phyloP scores from a whole-genome alignment of 257 asterid species.

The Handroanthus guayacan region DNA sequence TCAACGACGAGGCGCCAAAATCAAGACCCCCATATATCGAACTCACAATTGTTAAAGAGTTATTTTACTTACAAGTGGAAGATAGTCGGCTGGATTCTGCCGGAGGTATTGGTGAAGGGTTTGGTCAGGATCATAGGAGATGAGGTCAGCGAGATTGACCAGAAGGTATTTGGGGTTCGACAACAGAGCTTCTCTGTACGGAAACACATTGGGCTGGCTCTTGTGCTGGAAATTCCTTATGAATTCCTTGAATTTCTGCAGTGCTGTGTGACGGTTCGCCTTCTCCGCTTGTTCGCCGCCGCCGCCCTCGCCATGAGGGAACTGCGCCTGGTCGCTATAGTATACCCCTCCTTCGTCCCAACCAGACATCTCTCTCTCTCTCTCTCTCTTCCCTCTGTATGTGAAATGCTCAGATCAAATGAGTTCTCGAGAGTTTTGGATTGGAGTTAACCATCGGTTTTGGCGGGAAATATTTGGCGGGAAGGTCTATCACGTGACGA shows the following conservation, averaged over 20 bases:
- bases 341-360: conserved; percentile 93
- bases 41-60: conserved; percentile 24
- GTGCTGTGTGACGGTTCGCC: conserved; percentile 73
- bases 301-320: conserved; percentile 62
- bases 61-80: conserved; percentile 67
- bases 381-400: conserved; percentile 40
- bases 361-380: conserved; percentile 63
- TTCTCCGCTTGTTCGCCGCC: conserved; percentile 57
- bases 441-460: not conserved
- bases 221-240: conserved; percentile 81
- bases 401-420: conserved; percentile 9
- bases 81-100: conserved; percentile 86
- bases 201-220: conserved; percentile 81
- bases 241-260: conserved; percentile 92
- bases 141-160: conserved; percentile 82
- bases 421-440: conserved; percentile 29
- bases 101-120: conserved; percentile 83
- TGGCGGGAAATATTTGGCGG: conserved; percentile 91
- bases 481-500: conserved; percentile 47
- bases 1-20: conserved; percentile 1
- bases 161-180: conserved; percentile 76
- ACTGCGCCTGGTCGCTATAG: conserved; percentile 97
- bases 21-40: not conserved
- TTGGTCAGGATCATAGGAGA: conserved; percentile 86
- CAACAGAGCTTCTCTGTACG: conserved; percentile 86